Conservation (phyloP, 2,329 filamentous ascomycete genomes). For the Epichloe gansuensis region DNA sequence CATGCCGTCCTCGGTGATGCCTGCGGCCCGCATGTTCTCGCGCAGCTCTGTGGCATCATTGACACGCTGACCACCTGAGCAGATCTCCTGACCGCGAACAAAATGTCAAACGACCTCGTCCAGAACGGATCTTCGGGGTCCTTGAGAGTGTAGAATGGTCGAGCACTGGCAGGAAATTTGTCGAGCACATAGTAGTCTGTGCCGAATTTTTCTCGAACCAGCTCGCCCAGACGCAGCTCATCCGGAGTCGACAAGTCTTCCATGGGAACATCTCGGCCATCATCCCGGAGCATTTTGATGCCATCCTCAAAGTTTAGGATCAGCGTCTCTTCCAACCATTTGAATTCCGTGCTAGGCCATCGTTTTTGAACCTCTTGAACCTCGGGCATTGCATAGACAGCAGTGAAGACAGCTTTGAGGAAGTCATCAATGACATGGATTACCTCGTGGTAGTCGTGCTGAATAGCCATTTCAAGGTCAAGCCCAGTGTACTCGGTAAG, state of each 20-base stretch:
- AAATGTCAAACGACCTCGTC: constrained; percentile 93
- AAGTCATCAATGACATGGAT: constrained; percentile 65
- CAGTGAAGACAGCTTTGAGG: constrained; percentile 58
- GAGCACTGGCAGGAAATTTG: constrained; percentile 75
- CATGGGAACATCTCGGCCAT: constrained; percentile 59
- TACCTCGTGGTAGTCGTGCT: constrained; percentile 81
- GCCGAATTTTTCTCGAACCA: constrained; percentile 75
- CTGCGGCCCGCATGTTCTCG: constrained; percentile 62
- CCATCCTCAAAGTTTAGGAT: constrained; percentile 70
- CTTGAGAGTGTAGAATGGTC: constrained; percentile 86
- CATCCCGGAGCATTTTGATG: constrained; percentile 70
- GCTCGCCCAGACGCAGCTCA: constrained; percentile 72
- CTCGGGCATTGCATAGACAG: constrained; percentile 43
- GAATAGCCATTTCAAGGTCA: constrained; percentile 86
- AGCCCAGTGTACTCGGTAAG: constrained; percentile 90
- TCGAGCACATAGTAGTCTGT: constrained; percentile 93
- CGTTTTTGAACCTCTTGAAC: constrained; percentile 70
- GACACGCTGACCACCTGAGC: constrained; percentile 87
- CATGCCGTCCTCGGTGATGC: constrained; percentile 72
- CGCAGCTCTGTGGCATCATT: constrained; percentile 66
- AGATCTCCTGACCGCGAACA: constrained; percentile 88
- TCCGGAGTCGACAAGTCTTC: constrained; percentile 79
- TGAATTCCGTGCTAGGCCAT: constrained; percentile 76
- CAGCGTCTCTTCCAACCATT: constrained; percentile 77
- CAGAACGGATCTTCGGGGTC: constrained; percentile 58